Percentiles rank a stretch among this genome's conserved stretches.
Evolutionary conservation across 2,329 filamentous ascomycete species (phyloP).

Genomic region (Penicillium glabrum): DNA sequence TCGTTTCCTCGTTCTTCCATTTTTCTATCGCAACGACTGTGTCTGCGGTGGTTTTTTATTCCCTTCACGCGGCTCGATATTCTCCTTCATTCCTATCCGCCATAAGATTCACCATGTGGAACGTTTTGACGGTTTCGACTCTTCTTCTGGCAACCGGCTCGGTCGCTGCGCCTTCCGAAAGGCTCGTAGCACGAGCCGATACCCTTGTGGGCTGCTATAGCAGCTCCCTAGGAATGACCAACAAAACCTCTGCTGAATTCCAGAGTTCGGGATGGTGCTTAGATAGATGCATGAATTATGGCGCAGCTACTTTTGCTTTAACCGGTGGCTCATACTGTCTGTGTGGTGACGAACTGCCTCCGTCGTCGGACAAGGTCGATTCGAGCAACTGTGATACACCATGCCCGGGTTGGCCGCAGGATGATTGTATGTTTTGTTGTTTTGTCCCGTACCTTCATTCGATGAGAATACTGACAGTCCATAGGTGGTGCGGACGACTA

Average conservation of each 20-base stretch:
- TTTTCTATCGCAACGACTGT: conserved; percentile 15
- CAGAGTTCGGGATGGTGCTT: conserved; percentile 59
- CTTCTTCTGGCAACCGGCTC: conserved; percentile 26
- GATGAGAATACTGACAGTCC: conserved; percentile 23
- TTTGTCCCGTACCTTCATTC: neutral
- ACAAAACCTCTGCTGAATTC: conserved; percentile 51
- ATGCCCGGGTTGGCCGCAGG: conserved; percentile 63
- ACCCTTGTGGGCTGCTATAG: conserved; percentile 54
- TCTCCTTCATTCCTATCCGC: conserved; percentile 10
- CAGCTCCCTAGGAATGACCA: conserved; percentile 46
- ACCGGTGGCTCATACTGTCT: conserved; percentile 65
- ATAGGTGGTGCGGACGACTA: conserved; percentile 58
- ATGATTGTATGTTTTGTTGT: conserved; percentile 64
- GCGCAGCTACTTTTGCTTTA: conserved; percentile 63
- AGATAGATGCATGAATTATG: conserved; percentile 46
- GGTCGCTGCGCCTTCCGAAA: conserved; percentile 19
- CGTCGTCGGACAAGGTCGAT: conserved; percentile 51
- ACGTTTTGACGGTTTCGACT: conserved; percentile 25
- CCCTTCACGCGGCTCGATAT: conserved; percentile 6
- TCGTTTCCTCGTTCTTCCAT: conserved; percentile 27
- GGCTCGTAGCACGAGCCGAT: conserved; percentile 11
- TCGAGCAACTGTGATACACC: conserved; percentile 63
- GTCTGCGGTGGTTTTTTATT: conserved; percentile 20
- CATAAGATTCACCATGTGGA: conserved; percentile 28
- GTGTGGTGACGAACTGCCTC: conserved; percentile 71